These are phyloP conservation scores for Phaffia tasmanica DNA, from an alignment of 768 basidiomycete genomes.

Conservation along the genomic window DNA sequence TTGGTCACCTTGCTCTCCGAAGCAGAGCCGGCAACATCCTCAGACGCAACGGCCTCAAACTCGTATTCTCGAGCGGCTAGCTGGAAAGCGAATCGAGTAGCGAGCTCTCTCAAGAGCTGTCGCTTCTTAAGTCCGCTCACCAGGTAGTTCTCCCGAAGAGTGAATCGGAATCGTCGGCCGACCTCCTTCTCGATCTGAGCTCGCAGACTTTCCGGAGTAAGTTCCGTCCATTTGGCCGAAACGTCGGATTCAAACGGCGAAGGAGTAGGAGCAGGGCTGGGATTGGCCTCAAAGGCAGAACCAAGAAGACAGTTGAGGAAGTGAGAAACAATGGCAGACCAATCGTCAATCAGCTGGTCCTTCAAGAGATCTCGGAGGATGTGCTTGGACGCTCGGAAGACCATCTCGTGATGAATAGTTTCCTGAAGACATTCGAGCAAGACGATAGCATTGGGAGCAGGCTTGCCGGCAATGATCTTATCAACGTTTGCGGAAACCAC, in stretches of 20 bases:
- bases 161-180: constrained; percentile 38
- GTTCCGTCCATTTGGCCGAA: constrained; percentile 34
- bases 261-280: constrained; percentile 36
- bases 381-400: constrained; percentile 41
- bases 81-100: constrained; percentile 39
- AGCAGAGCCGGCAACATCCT: constrained; percentile 2
- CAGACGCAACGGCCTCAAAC: constrained; percentile 29
- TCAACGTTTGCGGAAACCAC: constrained; percentile 36
- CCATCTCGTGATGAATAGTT: constrained; percentile 41
- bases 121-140: constrained; percentile 32
- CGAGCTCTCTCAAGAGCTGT: constrained; percentile 41
- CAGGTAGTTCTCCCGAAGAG: constrained; percentile 33
- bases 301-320: constrained; percentile 44
- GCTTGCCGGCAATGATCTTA: constrained; percentile 30
- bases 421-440: constrained; percentile 33
- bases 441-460: constrained; percentile 30
- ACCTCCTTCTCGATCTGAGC: constrained; percentile 35
- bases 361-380: constrained; percentile 37
- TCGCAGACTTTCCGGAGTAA: constrained; percentile 38
- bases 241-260: constrained; percentile 29
- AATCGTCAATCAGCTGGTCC: constrained; percentile 35
- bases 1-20: constrained; percentile 32
- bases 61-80: constrained; percentile 38
- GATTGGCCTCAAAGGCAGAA: constrained; percentile 32
- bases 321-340: constrained; percentile 37